phyloP scores from a whole-genome alignment of 2,329 filamentous ascomycete species.

The Waltergamsia citrina region DNA sequence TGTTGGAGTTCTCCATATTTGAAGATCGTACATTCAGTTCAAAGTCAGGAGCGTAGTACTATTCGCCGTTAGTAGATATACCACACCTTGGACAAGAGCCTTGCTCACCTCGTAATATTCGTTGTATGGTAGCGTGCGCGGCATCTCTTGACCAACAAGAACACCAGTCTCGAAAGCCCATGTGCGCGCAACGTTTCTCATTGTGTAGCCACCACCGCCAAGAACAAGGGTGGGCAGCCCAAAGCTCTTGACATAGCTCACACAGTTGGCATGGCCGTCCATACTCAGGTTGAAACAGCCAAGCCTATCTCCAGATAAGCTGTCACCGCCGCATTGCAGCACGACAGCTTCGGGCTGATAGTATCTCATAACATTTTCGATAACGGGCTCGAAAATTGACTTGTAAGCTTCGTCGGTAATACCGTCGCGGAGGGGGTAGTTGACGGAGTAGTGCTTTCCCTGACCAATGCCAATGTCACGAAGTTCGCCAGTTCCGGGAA shows the following conservation, averaged over 20 bases:
- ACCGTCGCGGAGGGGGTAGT: conserved; percentile 84
- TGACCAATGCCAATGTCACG: conserved; percentile 79
- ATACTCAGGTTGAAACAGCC: conserved; percentile 98
- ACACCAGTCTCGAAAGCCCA: conserved; percentile 96
- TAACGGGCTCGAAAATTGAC: conserved; percentile 84
- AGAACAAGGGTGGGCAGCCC: conserved; percentile 82
- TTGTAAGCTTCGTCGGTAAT: conserved; percentile 87
- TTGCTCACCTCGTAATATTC: conserved; percentile 79
- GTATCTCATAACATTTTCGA: conserved; percentile 75
- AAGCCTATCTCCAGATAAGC: conserved; percentile 83
- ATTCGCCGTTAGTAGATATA: conserved; percentile 18
- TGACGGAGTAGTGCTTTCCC: conserved; percentile 83
- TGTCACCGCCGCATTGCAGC: conserved; percentile 92
- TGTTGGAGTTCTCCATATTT: conserved; percentile 88
- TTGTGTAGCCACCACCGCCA: conserved; percentile 93
- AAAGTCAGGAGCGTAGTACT: conserved; percentile 89
- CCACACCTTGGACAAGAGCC: too few relatives aligned
- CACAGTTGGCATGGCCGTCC: conserved; percentile 88
- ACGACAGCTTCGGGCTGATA: conserved; percentile 90
- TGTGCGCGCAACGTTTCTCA: conserved; percentile 90
- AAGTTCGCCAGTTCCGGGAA: conserved; percentile 83
- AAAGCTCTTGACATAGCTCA: conserved; percentile 83
- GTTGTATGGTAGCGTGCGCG: conserved; percentile 80
- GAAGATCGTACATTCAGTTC: conserved; percentile 82
- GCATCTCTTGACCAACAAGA: conserved; percentile 75